Evolutionary conservation across 148 eudicot genomes (phyloP), one percentile per base, ranked within the genome.

Genomic region (Camellia lanceoleosa): DNA sequence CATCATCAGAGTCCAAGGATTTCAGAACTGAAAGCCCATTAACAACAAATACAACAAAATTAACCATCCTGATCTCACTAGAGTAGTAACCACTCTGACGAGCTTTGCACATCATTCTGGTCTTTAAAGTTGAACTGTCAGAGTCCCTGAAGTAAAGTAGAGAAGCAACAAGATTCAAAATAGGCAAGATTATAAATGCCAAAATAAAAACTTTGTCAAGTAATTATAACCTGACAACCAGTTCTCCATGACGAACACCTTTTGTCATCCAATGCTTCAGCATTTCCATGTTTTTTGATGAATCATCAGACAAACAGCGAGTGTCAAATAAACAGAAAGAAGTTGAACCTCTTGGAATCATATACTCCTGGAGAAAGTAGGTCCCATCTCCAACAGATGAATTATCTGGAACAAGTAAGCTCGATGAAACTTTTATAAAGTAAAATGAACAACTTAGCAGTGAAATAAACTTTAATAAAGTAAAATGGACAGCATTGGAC

Each of bases 11-110:
- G 68, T 87, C 84, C 87, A 93, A 86, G 76, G 87, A 86, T 83
- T 87, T 86, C 62, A 95, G 80, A 20, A 95, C 86, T 30, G 91
- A 86, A 75, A 87, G 79, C 78, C 91, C 98, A 82, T 87, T 88
- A 23, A 95, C 93, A 42, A 93, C 97, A 83, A 88, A 91, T 82
- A 95, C 87, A 47, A 95, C 98, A 85, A 81, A 95, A 86, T 92
- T 87, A 77, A 95, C 88, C 87, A 47, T 84, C 89, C 88, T 90
- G 75, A 54, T 75, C 81, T 77, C 82, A 80, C 71, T 43, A 49
- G 87, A 80, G 59, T 74, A 70, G 61, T 55, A 43, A 71, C 76
- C 79, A 75, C 84, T 74, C 55, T 83, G 87, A 51, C 80, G 87
- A 82, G 83, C 89, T 84, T 87, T 93, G 86, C 82, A 80, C 73